Evolutionary conservation across 768 basidiomycete genomes (phyloP).

Genomic region (Leccinum arenicola): DNA sequence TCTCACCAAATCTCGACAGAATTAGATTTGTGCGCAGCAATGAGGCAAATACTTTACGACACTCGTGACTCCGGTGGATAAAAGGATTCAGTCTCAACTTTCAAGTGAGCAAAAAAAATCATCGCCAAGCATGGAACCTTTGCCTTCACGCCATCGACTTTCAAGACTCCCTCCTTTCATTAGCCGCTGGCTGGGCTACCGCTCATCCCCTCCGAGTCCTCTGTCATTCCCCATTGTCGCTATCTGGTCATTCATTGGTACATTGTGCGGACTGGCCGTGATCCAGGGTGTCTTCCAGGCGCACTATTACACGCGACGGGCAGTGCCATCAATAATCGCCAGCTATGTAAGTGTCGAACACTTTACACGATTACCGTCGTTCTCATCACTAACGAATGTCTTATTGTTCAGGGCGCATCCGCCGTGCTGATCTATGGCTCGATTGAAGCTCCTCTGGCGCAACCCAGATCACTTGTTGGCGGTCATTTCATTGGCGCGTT

Average conservation of each 20-base stretch:
- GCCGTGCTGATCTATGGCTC: constrained; percentile 54
- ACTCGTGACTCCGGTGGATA: background rate
- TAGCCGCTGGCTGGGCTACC: constrained; percentile 15
- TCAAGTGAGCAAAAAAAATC: background rate
- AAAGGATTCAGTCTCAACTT: background rate
- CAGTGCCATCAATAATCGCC: constrained; percentile 29
- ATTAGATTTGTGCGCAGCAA: too few relatives aligned
- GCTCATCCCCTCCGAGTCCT: constrained; percentile 7
- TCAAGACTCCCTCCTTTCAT: constrained; percentile 1
- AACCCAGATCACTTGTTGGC: constrained; percentile 49
- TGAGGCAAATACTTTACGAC: too few relatives aligned
- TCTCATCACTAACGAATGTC: background rate
- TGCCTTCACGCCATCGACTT: background rate
- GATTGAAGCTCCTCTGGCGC: constrained; percentile 51
- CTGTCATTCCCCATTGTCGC: background rate
- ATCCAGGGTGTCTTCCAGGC: constrained; percentile 52
- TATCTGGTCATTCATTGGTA: constrained; percentile 50
- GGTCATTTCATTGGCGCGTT: constrained; percentile 43
- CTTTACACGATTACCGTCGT: background rate
- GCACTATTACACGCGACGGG: constrained; percentile 43
- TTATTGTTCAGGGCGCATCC: constrained; percentile 43
- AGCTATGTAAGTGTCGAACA: constrained; percentile 18
- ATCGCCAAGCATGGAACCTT: background rate
- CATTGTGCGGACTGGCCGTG: constrained; percentile 47
- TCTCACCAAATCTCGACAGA: too few relatives aligned